Percentiles rank a stretch among this genome's conserved stretches.
Conservation (phyloP, 2,329 filamentous ascomycete species). For the Septoria petroselini region DNA sequence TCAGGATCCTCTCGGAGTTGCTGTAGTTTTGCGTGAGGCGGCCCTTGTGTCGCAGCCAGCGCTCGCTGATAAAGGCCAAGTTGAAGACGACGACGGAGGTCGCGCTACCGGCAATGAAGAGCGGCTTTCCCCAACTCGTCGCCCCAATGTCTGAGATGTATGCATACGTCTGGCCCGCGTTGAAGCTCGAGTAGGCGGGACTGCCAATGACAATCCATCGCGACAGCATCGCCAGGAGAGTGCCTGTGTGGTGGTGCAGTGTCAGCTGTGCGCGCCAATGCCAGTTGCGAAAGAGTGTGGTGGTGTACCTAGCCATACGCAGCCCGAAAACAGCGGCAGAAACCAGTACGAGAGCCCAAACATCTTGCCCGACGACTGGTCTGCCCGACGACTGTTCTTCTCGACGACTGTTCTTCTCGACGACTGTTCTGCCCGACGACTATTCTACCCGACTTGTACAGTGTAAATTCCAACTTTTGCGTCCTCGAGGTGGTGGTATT, state of each 20-base stretch:
- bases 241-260: constrained; percentile 44
- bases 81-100: constrained; percentile 78
- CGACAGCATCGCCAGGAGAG: constrained; percentile 67
- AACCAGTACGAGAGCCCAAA: constrained; percentile 54
- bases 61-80: constrained; percentile 73
- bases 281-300: not conserved
- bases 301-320: constrained; percentile 54
- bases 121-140: constrained; percentile 60
- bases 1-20: constrained; percentile 60
- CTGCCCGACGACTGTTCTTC: too few relatives aligned
- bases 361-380: constrained; percentile 32
- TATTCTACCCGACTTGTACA: too few relatives aligned
- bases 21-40: constrained; percentile 73
- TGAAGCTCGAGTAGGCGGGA: constrained; percentile 62
- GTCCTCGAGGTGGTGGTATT: too few relatives aligned
- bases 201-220: constrained; percentile 62
- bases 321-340: constrained; percentile 65
- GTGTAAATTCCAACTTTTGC: too few relatives aligned
- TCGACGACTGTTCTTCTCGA: too few relatives aligned
- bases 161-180: constrained; percentile 57
- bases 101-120: constrained; percentile 71
- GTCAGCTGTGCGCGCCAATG: not conserved
- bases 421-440: too few relatives aligned
- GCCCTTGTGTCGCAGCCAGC: constrained; percentile 78
- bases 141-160: constrained; percentile 56